Percentiles rank a stretch among this genome's conserved stretches.
phyloP scores from a whole-genome alignment of 768 basidiomycete species.

The Cystofilobasidium macerans region DNA sequence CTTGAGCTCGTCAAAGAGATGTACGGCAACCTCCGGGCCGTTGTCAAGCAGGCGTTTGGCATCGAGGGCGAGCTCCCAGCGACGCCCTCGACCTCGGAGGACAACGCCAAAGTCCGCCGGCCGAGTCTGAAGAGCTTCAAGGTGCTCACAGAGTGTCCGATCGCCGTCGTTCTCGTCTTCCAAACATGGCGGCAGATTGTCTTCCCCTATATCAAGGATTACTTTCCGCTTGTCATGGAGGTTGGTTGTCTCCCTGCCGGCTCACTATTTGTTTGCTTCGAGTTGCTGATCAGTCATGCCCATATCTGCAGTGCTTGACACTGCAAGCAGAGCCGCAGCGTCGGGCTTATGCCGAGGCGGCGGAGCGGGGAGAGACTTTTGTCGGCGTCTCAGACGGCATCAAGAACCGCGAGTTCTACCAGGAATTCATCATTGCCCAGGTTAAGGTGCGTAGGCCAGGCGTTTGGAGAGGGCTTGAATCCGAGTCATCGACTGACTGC shows the following conservation, averaged over 20 bases:
- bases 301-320: slow-evolving; percentile 47
- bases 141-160: slow-evolving; percentile 83
- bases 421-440: slow-evolving; percentile 75
- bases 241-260: too few relatives aligned
- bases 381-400: slow-evolving; percentile 68
- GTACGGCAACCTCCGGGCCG: slow-evolving; percentile 58
- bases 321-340: slow-evolving; percentile 72
- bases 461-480: background rate
- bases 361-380: slow-evolving; percentile 72
- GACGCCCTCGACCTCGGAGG: background rate
- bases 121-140: slow-evolving; percentile 79
- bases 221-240: slow-evolving; percentile 66
- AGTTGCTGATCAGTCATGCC: background rate
- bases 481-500: background rate
- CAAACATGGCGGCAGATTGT: slow-evolving; percentile 65
- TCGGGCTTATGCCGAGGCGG: slow-evolving; percentile 61
- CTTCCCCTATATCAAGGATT: slow-evolving; percentile 54
- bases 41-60: slow-evolving; percentile 65
- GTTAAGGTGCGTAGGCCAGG: slow-evolving; percentile 56
- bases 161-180: slow-evolving; percentile 79
- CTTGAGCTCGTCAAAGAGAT: slow-evolving; percentile 67
- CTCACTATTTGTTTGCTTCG: background rate
- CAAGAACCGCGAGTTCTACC: slow-evolving; percentile 59
- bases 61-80: slow-evolving; percentile 36
- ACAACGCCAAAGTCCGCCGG: background rate